Percentiles rank a stretch among this genome's conserved stretches.
Evolutionary conservation across 176 grass and related monocot species (phyloP).

Genomic region (Lolium perenne): DNA sequence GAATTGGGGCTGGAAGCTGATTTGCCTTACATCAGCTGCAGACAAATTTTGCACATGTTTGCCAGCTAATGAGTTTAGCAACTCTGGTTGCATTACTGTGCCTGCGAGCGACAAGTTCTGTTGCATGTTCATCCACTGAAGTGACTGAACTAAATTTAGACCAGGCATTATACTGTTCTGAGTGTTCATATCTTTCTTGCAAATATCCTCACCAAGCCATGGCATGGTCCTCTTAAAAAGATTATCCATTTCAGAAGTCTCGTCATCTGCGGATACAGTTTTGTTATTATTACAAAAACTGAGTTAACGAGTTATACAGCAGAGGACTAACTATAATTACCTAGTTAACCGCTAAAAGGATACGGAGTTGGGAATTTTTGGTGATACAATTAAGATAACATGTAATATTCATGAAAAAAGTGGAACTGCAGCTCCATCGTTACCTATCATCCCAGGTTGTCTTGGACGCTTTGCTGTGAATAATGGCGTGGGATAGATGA

Average conservation of each 20-base stretch:
- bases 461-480: slow-evolving; percentile 65
- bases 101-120: slow-evolving; percentile 51
- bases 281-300: slow-evolving; percentile 10
- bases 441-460: slow-evolving; percentile 75
- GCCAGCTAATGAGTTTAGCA: slow-evolving; percentile 57
- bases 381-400: slow-evolving; percentile 7
- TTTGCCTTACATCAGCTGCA: slow-evolving; percentile 66
- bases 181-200: slow-evolving; percentile 65
- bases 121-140: slow-evolving; percentile 81
- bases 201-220: slow-evolving; percentile 71
- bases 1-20: slow-evolving; percentile 62
- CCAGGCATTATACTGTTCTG: slow-evolving; percentile 64
- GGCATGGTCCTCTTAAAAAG: slow-evolving; percentile 65
- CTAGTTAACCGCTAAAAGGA: slow-evolving; percentile 16
- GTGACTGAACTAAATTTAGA: slow-evolving; percentile 71
- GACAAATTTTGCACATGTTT: slow-evolving; percentile 60
- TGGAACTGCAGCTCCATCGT: slow-evolving; percentile 1
- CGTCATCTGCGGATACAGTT: slow-evolving; percentile 58
- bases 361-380: slow-evolving; percentile 7
- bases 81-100: slow-evolving; percentile 60
- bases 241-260: slow-evolving; percentile 60
- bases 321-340: not conserved
- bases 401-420: not conserved
- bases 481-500: slow-evolving; percentile 69
- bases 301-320: slow-evolving; percentile 1